A percentile compares a stretch with the other conserved stretches of the same genome.
Conservation (phyloP, 352 stramenopile genomes). For the Phytophthora melonis region DNA sequence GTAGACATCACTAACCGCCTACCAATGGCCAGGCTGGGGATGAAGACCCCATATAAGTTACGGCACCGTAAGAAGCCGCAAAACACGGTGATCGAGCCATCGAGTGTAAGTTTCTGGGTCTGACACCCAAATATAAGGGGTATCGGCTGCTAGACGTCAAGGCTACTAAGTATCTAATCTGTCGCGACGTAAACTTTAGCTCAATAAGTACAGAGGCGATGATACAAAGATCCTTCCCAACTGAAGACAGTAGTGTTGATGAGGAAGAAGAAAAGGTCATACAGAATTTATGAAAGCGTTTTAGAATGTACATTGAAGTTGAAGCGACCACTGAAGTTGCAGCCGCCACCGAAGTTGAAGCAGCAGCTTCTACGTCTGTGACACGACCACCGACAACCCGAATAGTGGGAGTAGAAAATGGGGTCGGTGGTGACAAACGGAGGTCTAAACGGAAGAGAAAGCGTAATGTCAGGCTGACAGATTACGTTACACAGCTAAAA, state of each 20-base stretch:
- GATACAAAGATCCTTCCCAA: background rate
- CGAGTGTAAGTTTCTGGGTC: background rate
- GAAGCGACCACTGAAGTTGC: too few relatives aligned
- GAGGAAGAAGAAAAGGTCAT: background rate
- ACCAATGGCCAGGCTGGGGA: background rate
- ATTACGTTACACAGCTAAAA: too few relatives aligned
- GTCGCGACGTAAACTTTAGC: background rate
- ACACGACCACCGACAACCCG: background rate
- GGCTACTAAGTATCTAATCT: background rate
- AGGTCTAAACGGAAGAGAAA: too few relatives aligned
- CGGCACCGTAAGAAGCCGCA: background rate
- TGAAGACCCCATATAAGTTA: background rate
- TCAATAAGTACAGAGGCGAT: background rate
- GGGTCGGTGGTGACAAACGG: too few relatives aligned
- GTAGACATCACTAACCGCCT: background rate
- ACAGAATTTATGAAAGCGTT: background rate
- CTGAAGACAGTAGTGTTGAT: background rate
- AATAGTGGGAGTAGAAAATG: too few relatives aligned
- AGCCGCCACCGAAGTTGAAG: background rate
- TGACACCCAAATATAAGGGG: background rate
- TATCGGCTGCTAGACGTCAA: background rate
- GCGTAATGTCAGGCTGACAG: too few relatives aligned
- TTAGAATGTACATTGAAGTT: too few relatives aligned
- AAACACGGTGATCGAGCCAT: background rate
- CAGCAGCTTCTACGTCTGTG: background rate